These are phyloP conservation scores for Salvia sclarea DNA, from an alignment of 305 asterid genomes.

Conservation along the genomic window DNA sequence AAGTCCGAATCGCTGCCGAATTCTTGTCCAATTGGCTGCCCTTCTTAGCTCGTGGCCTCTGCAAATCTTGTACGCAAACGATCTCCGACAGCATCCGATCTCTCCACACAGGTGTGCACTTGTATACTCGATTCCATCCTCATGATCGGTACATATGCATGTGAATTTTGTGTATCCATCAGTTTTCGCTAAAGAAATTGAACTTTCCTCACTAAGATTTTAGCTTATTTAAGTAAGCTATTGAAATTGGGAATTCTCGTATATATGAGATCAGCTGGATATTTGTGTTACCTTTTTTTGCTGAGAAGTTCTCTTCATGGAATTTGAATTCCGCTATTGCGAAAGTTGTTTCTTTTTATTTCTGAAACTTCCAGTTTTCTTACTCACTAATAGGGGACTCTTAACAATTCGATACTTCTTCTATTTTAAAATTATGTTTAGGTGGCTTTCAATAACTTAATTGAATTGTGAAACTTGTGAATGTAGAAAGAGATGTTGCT, in stretches of 20 bases:
- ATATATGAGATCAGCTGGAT: background rate
- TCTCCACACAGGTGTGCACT: conserved; percentile 42
- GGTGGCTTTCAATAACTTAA: background rate
- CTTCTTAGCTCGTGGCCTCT: conserved; percentile 76
- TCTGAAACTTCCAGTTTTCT: background rate
- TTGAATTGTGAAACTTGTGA: conserved; percentile 19
- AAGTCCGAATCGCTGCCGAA: conserved; percentile 72
- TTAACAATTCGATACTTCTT: background rate
- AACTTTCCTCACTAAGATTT: background rate
- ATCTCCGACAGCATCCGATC: conserved; percentile 82
- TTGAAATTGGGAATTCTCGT: background rate
- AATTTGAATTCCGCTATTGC: background rate
- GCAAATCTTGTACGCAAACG: conserved; percentile 55
- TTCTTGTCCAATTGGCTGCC: conserved; percentile 88
- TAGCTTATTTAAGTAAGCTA: background rate
- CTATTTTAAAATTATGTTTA: background rate
- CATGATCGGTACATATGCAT: background rate
- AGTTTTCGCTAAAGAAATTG: conserved; percentile 5
- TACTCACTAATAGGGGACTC: background rate
- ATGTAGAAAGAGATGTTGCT: conserved; percentile 31
- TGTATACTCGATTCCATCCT: background rate
- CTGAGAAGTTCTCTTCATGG: background rate
- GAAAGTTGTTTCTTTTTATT: background rate
- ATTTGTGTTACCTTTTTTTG: background rate
- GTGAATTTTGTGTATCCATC: conserved; percentile 3